These are phyloP conservation scores for Eucalyptus shirleyi DNA, from an alignment of 345 rosid species.

Conservation along the genomic window DNA sequence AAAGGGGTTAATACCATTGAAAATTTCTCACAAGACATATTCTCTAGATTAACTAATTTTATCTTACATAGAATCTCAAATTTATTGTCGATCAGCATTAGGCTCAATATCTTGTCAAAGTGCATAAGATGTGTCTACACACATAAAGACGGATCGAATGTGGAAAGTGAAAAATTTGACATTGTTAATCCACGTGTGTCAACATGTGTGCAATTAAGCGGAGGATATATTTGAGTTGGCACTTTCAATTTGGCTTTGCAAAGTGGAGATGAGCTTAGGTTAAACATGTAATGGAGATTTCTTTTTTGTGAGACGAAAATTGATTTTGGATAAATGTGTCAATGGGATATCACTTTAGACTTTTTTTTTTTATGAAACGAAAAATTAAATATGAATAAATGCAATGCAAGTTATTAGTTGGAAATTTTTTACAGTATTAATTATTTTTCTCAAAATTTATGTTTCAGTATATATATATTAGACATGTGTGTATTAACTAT, in stretches of 20 bases:
- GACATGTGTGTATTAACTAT: neutral
- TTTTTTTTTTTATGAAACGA: neutral
- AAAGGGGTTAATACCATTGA: neutral
- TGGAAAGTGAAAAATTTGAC: neutral
- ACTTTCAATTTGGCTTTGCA: neutral
- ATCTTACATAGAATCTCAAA: neutral
- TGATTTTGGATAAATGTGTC: neutral
- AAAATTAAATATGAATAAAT: neutral
- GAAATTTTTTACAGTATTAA: neutral
- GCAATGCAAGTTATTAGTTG: neutral
- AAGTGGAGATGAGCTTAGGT: neutral
- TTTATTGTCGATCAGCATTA: too few species aligned
- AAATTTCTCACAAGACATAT: neutral
- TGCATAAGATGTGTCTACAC: rapidly evolving
- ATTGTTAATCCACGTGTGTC: rapidly evolving
- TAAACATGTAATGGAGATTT: neutral
- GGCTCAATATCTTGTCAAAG: too few species aligned
- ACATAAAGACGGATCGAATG: rapidly evolving
- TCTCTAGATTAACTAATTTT: too few species aligned
- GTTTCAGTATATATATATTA: neutral
- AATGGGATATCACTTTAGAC: neutral
- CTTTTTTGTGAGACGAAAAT: neutral
- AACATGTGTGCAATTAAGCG: neutral
- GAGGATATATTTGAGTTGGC: neutral
- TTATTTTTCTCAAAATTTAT: neutral